Conservation (phyloP, 768 basidiomycete species). For the Phallus indusiatus region DNA sequence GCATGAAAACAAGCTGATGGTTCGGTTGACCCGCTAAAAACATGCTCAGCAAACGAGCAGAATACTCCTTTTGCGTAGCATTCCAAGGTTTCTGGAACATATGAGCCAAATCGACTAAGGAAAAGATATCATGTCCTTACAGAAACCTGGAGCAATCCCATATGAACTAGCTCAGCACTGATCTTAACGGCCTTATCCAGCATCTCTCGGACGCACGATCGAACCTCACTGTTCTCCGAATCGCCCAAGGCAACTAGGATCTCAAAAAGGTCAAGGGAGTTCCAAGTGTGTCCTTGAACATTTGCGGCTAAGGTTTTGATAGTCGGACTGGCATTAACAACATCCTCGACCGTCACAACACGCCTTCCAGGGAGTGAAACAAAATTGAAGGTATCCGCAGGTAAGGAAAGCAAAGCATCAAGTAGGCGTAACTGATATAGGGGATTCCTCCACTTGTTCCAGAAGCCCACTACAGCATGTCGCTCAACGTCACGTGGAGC, state of each 20-base stretch:
- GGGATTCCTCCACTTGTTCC: constrained; percentile 78
- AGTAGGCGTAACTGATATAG: constrained; percentile 79
- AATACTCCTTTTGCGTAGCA: constrained; percentile 79
- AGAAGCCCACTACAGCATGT: constrained; percentile 79
- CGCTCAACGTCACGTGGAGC: constrained; percentile 67
- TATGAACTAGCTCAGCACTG: constrained; percentile 87
- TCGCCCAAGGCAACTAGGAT: constrained; percentile 75
- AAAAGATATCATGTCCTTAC: constrained; percentile 37
- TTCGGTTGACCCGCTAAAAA: constrained; percentile 91
- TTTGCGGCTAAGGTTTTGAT: constrained; percentile 86
- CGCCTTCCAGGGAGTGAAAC: constrained; percentile 75
- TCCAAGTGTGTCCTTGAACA: constrained; percentile 91
- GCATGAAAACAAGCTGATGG: constrained; percentile 94
- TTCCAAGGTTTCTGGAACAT: constrained; percentile 74
- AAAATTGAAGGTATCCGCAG: constrained; percentile 88
- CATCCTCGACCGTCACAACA: constrained; percentile 84
- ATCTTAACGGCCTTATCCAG: constrained; percentile 89
- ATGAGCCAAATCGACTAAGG: constrained; percentile 9
- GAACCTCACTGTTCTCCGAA: constrained; percentile 61
- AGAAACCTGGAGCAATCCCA: constrained; percentile 85
- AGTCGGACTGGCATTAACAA: constrained; percentile 75
- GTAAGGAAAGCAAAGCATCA: constrained; percentile 80
- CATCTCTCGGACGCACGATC: constrained; percentile 77
- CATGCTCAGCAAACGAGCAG: constrained; percentile 75
- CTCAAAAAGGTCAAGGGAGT: constrained; percentile 84